phyloP scores from a whole-genome alignment of 345 rosid species.

The Nephelium lappaceum region DNA sequence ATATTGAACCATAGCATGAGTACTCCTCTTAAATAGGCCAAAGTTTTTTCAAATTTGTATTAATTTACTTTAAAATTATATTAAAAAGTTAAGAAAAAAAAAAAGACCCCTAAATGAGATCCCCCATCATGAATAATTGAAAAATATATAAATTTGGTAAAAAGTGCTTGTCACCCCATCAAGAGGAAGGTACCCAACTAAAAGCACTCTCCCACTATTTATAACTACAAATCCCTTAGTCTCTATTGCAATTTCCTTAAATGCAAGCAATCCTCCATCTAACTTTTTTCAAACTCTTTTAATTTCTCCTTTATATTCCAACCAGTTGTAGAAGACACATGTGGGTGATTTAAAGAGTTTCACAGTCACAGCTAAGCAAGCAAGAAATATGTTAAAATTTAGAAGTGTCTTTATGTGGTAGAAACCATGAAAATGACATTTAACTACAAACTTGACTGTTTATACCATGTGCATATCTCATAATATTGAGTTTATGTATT shows the following conservation, averaged over 20 bases:
- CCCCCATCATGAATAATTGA: neutral
- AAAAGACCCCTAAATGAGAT: neutral
- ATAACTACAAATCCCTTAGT: neutral
- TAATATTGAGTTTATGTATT: too few species aligned
- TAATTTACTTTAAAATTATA: too few species aligned
- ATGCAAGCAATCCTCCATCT: conserved; percentile 38
- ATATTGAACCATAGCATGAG: too few species aligned
- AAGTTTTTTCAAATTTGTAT: too few species aligned
- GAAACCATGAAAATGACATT: neutral
- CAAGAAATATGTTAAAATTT: neutral
- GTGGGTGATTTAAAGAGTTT: neutral
- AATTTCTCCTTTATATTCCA: conserved; percentile 7
- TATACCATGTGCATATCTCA: too few species aligned
- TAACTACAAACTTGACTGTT: neutral
- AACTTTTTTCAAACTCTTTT: conserved; percentile 11
- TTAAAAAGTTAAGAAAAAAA: too few species aligned
- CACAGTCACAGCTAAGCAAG: conserved; percentile 1
- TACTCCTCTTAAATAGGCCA: too few species aligned
- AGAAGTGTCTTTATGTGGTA: neutral
- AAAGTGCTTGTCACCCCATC: conserved; percentile 25
- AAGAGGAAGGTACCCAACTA: conserved; percentile 20
- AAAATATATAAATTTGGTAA: conserved; percentile 7
- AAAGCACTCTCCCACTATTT: conserved; percentile 28
- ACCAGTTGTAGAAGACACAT: neutral
- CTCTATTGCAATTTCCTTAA: conserved; percentile 24